A percentile compares a stretch with the other conserved stretches of the same genome.
phyloP scores from a whole-genome alignment of 1,284 basidiomycete genomes.

The Malassezia psittaci region DNA sequence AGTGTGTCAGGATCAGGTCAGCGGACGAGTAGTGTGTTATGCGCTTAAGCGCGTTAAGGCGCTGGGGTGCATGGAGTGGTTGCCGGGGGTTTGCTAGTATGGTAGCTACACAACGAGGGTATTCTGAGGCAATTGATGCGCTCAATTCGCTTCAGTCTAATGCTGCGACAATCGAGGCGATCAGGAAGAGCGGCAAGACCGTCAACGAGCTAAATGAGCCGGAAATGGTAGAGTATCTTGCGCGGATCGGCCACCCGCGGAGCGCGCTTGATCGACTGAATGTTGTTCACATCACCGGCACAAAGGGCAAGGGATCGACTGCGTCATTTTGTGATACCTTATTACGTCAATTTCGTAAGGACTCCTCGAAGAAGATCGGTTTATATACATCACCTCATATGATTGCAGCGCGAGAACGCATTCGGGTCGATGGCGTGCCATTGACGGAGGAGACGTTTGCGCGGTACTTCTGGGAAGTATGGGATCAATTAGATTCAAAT shows the following conservation, averaged over 20 bases:
- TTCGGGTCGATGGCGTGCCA: constrained; percentile 82
- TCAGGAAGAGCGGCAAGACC: constrained; percentile 64
- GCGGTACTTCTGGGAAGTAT: constrained; percentile 89
- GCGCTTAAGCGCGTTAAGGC: not conserved
- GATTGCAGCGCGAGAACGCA: constrained; percentile 87
- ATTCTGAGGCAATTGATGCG: constrained; percentile 66
- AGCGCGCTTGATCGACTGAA: constrained; percentile 76
- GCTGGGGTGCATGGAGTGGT: not conserved
- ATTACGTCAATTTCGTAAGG: constrained; percentile 24
- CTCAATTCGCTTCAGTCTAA: constrained; percentile 91
- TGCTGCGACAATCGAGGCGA: constrained; percentile 75
- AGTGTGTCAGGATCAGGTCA: no score
- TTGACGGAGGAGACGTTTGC: constrained; percentile 79
- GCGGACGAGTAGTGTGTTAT: not conserved
- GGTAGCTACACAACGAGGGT: constrained; percentile 14
- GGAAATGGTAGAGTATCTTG: constrained; percentile 83
- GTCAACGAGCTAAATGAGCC: constrained; percentile 63
- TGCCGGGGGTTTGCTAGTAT: not conserved
- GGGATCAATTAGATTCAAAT: constrained; percentile 74
- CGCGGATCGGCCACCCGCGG: constrained; percentile 70
- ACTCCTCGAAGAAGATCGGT: constrained; percentile 51
- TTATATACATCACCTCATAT: constrained; percentile 96
- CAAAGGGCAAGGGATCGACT: constrained; percentile 97
- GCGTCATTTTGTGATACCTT: constrained; percentile 63
- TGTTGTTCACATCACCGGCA: constrained; percentile 92